Base-by-base conservation (phyloP, 164 flowering plant species). In the Kingdonia uniflora region DNA sequence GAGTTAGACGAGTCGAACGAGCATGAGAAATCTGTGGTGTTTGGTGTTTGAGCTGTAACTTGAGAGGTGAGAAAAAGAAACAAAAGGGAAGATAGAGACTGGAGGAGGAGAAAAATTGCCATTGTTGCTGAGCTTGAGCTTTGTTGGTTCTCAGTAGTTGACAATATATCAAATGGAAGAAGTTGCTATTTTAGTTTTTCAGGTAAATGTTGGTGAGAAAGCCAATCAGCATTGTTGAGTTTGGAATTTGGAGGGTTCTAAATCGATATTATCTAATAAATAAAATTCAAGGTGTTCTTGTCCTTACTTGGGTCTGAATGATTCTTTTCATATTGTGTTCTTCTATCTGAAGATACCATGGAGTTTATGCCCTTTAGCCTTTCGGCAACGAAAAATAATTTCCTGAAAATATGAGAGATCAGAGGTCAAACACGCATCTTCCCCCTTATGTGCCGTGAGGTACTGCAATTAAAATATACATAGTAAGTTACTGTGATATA, bases 1-100 rank as follows among this genome's bases (percentile, higher is more conserved):
- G 73, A 52, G 1, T 39, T 7, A 2, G 63, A 45, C 15, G 75
- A 60, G 42, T 66, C 54, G 0, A 20, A 15, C 0, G 77, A 48
- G 66, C 81, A 75, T 1, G 85, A 68, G 57, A 67, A 81, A 47
- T 77, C 61, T 37, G 83, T 68, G 35, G 19, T 51, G 21, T 59
- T 57, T 35, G 70, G 43, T 22, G 63, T 47, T 55, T 73, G 76
- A 47, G 76, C 68, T 42, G 46, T 52, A 49, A 54, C 22, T 14
- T 23, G 38, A 39, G 45, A 19, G 35, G 19, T 23, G 54, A 21
- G 40, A 5, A 55, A 50, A 49, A 65, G 59, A 19, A 61, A 38
- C 48, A 67, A 22, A 29, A 65, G 26, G 23, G 42, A 20, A 55
- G 51, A 63, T 14, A 71, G 61, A 57, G 59, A 49, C 17, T 40